Percentiles rank a stretch among this genome's conserved stretches.
These are phyloP conservation scores for Arctium lappa DNA, from an alignment of 129 eudicot species.

Conservation along the genomic window DNA sequence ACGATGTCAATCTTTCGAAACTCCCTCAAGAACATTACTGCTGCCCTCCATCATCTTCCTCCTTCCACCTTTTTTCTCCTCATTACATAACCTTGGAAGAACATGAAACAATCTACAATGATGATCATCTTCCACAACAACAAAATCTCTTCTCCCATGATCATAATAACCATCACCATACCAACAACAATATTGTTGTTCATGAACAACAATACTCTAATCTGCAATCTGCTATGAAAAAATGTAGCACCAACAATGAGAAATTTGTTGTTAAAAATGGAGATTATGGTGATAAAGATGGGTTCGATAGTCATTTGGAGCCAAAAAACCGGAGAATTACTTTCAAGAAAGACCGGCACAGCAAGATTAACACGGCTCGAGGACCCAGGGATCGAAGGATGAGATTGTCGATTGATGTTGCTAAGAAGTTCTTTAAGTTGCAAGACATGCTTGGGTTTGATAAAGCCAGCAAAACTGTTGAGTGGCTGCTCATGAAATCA, in stretches of 20 bases:
- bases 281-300: not conserved
- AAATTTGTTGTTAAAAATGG: not conserved
- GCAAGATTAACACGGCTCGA: constrained; percentile 74
- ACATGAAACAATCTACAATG: constrained; percentile 25
- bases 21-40: constrained; percentile 6
- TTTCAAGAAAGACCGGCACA: constrained; percentile 58
- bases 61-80: constrained; percentile 32
- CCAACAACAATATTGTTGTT: not conserved
- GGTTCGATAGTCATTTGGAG: not conserved
- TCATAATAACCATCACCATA: constrained; percentile 7
- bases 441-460: constrained; percentile 73
- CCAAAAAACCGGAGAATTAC: constrained; percentile 8
- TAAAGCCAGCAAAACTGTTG: constrained; percentile 71
- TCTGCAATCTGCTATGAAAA: constrained; percentile 3
- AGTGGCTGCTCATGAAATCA: constrained; percentile 60
- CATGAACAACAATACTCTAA: constrained; percentile 1
- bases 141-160: constrained; percentile 11
- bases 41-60: constrained; percentile 8
- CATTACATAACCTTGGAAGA: constrained; percentile 28
- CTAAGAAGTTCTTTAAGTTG: constrained; percentile 53
- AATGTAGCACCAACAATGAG: constrained; percentile 2
- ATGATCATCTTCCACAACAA: constrained; percentile 27
- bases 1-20: constrained; percentile 2
- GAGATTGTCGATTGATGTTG: constrained; percentile 66
- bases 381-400: constrained; percentile 80